A percentile compares a stretch with the other conserved stretches of the same genome.
Evolutionary conservation across 73 alveolate species (phyloP).

Genomic region (Tetrahymena malaccensis): DNA sequence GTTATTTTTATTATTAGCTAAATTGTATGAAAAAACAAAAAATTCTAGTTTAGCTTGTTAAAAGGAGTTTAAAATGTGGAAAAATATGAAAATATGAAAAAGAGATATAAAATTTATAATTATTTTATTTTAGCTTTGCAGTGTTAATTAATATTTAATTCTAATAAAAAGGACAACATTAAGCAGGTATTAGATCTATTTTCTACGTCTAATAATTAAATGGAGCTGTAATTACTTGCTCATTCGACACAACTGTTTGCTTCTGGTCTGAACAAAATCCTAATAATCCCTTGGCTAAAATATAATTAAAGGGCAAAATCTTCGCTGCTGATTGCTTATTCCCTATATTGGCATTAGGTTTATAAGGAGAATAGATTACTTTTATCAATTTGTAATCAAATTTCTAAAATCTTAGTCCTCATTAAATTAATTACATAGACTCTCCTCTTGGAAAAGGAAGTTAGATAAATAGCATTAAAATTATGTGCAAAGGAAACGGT

Average conservation of each 20-base stretch:
- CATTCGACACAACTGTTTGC: background rate
- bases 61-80: too few relatives aligned
- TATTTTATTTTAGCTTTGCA: background rate
- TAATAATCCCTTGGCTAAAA: background rate
- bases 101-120: background rate
- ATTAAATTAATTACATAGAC: background rate
- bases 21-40: too few relatives aligned
- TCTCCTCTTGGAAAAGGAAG: constrained; percentile 9
- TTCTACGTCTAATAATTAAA: background rate
- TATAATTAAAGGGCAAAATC: background rate
- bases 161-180: background rate
- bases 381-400: background rate
- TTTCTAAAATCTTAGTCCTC: background rate
- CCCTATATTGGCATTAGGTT: background rate
- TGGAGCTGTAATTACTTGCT: background rate
- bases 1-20: too few relatives aligned
- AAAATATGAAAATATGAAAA: background rate
- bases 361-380: background rate
- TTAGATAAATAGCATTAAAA: background rate
- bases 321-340: constrained; percentile 12
- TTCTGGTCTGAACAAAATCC: background rate
- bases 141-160: background rate
- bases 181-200: background rate
- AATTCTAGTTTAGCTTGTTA: too few relatives aligned
- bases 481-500: background rate